Percentiles rank a stretch among this genome's conserved stretches.
Conservation (phyloP, 2,329 filamentous ascomycete species). For the Colletotrichum sp. region DNA sequence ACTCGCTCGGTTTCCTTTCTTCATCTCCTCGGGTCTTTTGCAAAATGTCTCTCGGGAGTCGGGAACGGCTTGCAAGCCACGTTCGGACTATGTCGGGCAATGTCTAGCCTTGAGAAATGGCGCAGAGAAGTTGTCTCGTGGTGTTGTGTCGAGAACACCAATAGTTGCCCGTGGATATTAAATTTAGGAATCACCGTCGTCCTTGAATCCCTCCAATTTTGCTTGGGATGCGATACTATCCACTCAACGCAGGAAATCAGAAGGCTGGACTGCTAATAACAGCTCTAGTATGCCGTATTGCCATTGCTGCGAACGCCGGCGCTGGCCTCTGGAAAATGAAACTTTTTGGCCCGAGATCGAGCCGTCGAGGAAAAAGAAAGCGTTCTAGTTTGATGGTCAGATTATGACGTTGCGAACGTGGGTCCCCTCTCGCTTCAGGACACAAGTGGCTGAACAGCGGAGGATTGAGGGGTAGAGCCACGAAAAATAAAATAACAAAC, state of each 20-base stretch:
- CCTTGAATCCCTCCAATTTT: not conserved
- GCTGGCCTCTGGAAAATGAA: not conserved
- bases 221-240: not conserved
- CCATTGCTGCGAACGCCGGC: not conserved
- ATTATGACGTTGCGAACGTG: not conserved
- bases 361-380: conserved; percentile 10
- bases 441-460: not conserved
- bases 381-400: not conserved
- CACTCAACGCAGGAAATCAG: not conserved
- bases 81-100: not conserved
- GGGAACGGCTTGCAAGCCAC: conserved; percentile 9
- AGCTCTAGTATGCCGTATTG: not conserved
- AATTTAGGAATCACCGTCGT: not conserved
- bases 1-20: not conserved
- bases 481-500: not conserved
- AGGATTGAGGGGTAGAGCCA: not conserved
- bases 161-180: not conserved
- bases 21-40: not conserved
- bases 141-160: not conserved
- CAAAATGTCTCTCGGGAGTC: conserved; percentile 2
- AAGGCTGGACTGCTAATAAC: not conserved
- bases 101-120: not conserved
- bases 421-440: not conserved
- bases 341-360: not conserved
- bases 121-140: not conserved